Percentiles rank a stretch among this genome's conserved stretches.
phyloP scores from a whole-genome alignment of 176 grass and related monocot species.

The Avena sativa region DNA sequence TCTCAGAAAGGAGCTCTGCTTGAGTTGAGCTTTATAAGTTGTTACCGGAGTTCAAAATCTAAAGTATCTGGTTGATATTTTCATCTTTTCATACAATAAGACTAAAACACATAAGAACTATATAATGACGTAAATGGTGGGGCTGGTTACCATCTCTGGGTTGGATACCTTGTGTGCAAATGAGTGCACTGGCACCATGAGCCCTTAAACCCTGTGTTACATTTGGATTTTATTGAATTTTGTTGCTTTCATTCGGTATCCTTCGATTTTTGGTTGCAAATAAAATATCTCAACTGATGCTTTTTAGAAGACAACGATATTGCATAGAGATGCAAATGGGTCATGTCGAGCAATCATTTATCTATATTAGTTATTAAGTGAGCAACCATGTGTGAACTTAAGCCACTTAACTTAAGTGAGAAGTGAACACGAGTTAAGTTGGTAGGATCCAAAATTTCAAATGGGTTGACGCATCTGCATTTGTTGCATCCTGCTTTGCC shows the following conservation, averaged over 20 bases:
- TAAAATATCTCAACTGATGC: not conserved
- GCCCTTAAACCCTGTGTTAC: not conserved
- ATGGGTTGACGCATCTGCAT: not conserved
- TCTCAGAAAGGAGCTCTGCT: not conserved
- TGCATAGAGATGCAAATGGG: not conserved
- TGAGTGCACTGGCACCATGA: constrained; percentile 6
- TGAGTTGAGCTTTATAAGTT: not conserved
- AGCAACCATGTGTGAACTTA: not conserved
- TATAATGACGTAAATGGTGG: not conserved
- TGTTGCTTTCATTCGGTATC: not conserved
- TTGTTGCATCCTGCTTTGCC: not conserved
- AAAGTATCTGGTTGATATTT: not conserved
- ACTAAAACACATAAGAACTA: not conserved
- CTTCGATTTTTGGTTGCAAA: not conserved
- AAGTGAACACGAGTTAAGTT: not conserved
- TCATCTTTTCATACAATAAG: not conserved
- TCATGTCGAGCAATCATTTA: not conserved
- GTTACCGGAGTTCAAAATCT: not conserved
- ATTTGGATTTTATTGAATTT: not conserved
- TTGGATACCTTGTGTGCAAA: not conserved
- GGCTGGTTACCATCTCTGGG: not conserved
- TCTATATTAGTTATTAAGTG: constrained; percentile 1
- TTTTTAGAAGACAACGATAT: not conserved
- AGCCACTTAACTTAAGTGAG: constrained; percentile 8
- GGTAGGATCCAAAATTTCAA: not conserved